Conservation (phyloP, 2,329 filamentous ascomycete genomes). For the Alternaria infectoria region DNA sequence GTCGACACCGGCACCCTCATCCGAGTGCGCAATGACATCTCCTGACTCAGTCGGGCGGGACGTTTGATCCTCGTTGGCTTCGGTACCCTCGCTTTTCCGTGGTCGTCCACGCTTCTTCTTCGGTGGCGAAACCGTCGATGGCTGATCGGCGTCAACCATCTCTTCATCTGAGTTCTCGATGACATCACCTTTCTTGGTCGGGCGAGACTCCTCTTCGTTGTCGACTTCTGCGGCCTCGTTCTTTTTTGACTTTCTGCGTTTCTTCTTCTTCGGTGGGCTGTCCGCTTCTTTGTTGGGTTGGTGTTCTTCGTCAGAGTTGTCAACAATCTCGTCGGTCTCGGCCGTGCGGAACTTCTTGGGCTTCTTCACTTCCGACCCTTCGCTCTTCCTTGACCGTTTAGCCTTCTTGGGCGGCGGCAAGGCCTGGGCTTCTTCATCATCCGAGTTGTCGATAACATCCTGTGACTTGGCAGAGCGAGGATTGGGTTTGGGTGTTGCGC, state of each 20-base stretch:
- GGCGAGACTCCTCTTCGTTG: background rate
- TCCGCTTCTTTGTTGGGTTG: background rate
- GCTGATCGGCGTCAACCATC: background rate
- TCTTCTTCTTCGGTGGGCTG: background rate
- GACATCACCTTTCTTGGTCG: background rate
- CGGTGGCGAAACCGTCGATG: background rate
- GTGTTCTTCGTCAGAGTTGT: background rate
- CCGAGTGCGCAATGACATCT: background rate
- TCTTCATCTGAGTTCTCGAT: background rate
- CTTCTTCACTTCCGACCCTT: background rate
- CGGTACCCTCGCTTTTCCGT: background rate
- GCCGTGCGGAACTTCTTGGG: background rate
- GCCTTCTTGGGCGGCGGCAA: background rate
- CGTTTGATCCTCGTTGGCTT: background rate
- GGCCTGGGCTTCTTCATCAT: background rate
- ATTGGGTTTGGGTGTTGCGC: background rate
- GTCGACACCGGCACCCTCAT: background rate
- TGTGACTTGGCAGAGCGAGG: background rate
- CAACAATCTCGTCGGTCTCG: background rate
- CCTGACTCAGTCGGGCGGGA: too few species aligned
- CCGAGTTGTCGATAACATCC: background rate
- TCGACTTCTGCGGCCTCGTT: background rate
- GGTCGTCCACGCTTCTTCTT: background rate
- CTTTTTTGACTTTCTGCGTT: background rate
- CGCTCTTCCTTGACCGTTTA: background rate